Evolutionary conservation across 179 eudicot species (phyloP), one percentile per base, ranked within the genome.

Genomic region (Silene noctiflora): DNA sequence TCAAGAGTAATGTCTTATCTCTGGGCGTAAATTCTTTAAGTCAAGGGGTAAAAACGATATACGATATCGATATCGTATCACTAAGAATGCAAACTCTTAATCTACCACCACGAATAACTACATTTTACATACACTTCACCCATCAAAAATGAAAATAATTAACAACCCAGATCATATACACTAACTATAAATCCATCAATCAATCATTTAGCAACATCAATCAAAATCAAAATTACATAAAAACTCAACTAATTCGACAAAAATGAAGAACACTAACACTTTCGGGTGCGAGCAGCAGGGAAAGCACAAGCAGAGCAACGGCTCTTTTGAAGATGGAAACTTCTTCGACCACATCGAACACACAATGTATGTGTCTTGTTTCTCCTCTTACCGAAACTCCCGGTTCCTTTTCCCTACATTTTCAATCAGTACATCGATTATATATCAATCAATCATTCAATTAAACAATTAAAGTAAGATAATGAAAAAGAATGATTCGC

Each of bases 341-440:
- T 91, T 46, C 94, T 86, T 63, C 91, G 91, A 17, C 94, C 96
- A 62, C 96, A 91, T 56, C 96, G 81, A 66, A 90, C 89, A 80
- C 97, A 90, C 20, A 92, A 86, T 0, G 97, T 92, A 88, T 92
- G 97, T 1, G 96, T 92, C 91, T 89, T 92, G 93, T 92, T 92
- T 84, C 93, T 92, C 85, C 97, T 88, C 89, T 92, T 90, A 42
- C 95, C 96, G 66, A 90, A 92, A 72, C 95, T 90, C 3, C 93
- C 95, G 13, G 96, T 92, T 78, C 96, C 97, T 71, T 92, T 90
- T 0, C 89, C 90, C 85, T 89, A 12, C 83, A 84, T 69, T 66
- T 58, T 20, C 58, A 39, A 39, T 51, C 58, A 51, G 21, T 2
- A 58, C 6, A 35, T 13, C 58, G n/a, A 62, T 62, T 4, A 62